Percentiles rank a stretch among this genome's conserved stretches.
phyloP scores from a whole-genome alignment of 768 basidiomycete genomes.

The Trametes cingulata region DNA sequence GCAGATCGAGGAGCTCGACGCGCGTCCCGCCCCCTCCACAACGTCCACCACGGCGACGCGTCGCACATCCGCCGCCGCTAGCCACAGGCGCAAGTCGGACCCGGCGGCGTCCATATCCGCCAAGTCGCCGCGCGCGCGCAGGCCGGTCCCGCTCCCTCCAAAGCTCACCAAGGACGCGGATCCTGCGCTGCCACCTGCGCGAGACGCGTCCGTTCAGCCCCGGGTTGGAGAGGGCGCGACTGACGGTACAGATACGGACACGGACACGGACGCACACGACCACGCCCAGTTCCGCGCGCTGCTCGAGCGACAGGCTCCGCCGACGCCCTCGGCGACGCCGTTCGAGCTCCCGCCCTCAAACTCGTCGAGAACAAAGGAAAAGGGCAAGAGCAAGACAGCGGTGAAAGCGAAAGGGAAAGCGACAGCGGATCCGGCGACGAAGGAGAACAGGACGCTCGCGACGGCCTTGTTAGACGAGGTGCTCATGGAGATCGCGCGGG shows the following conservation, averaged over 20 bases:
- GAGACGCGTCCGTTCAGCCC: not conserved
- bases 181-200: no score
- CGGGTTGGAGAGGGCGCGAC: not conserved
- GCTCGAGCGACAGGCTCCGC: conserved; percentile 3
- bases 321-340: not conserved
- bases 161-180: not conserved
- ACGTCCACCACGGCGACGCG: not conserved
- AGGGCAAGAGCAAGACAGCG: not conserved
- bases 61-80: not conserved
- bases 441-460: not conserved
- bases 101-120: not conserved
- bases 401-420: not conserved
- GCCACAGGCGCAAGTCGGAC: not conserved
- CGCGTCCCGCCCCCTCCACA: not conserved
- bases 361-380: not conserved
- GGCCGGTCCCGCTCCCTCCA: not conserved
- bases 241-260: not conserved
- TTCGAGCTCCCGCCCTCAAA: not conserved
- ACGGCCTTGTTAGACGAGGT: conserved; percentile 2
- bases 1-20: not conserved
- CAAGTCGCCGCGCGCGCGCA: not conserved
- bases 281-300: not conserved
- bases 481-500: not conserved
- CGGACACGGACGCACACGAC: not conserved
- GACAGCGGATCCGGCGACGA: no score